Evolutionary conservation across 768 basidiomycete species (phyloP), one percentile per base, ranked within the genome.

Genomic region (Auriscalpium orientale): DNA sequence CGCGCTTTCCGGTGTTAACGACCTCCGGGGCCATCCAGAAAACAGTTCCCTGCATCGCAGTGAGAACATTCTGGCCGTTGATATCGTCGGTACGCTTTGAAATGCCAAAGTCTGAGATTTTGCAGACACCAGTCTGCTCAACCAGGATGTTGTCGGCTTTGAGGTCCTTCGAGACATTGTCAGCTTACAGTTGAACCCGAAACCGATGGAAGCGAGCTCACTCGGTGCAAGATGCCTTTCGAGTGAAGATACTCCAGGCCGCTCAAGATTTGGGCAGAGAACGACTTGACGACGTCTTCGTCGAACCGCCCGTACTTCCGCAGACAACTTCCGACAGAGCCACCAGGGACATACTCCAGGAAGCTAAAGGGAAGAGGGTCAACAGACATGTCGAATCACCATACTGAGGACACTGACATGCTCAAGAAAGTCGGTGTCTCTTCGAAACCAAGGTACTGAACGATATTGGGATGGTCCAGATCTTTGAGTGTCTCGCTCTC

Each of bases 1-100:
- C 93, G 63, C 88, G 87, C 69, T 86, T 85, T 68, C 88, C 82
- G 37, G 89, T 85, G 59, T 92, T 86, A 57, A 93, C 82, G 53
- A 97, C 91, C 73, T 93, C 95, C 0, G 95, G 95, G 10, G 95
- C 95, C 95, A 98, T 98, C 95, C 97, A 99, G 69, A 97, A 98
- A 37, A 98, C 89, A 18, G 95, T 95, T 22, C 97, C 97, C 68
- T 93, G 90, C 92, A 99, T 94, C 20, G 91, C 89, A 2, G 94
- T 95, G 60, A 82, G 85, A 50, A 89, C 89, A n/a, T 82, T 89
- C 64, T 82, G 82, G 52, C 84, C 79, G 60, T 89, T 84, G 51
- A 89, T 80, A 58, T 97, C 92, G 59, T 89, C 92, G 59, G 85
- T 93, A 58, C 91, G 82, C 72, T 98, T 98, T n/a, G 93, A 95